Conservation (phyloP, 139 green algal genomes). For the Tetradesmus lagerheimii region DNA sequence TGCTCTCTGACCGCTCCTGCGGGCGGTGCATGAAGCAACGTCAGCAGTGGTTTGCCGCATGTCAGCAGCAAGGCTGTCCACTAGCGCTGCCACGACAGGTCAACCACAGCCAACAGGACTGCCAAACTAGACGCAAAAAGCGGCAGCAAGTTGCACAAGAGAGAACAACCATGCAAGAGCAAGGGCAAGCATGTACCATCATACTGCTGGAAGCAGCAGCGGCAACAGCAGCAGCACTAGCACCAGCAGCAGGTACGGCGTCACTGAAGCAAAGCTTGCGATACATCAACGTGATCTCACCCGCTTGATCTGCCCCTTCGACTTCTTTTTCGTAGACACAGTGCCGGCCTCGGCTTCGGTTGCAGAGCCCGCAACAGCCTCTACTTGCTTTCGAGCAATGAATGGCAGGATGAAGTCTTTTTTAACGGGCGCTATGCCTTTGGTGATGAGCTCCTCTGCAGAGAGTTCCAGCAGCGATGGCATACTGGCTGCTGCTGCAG, state of each 20-base stretch:
- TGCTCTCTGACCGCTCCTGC: slow-evolving; percentile 1
- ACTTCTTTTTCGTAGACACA: slow-evolving; percentile 8
- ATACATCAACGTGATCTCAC: neutral
- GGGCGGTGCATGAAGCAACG: neutral
- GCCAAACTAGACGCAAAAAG: too few relatives aligned
- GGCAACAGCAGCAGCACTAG: slow-evolving; percentile 4
- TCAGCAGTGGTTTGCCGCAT: neutral
- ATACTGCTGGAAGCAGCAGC: neutral
- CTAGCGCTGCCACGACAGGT: too few relatives aligned
- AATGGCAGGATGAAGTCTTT: slow-evolving; percentile 34
- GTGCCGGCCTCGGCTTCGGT: neutral
- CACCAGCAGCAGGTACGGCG: neutral
- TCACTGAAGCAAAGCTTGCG: too few relatives aligned
- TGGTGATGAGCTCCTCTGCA: slow-evolving; percentile 13
- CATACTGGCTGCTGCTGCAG: slow-evolving; percentile 9
- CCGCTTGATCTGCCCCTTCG: slow-evolving; percentile 33
- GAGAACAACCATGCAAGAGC: too few relatives aligned
- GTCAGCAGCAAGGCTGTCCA: neutral
- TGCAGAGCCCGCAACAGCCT: neutral
- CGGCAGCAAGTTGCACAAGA: too few relatives aligned
- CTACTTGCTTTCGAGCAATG: neutral
- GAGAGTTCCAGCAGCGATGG: slow-evolving; percentile 7
- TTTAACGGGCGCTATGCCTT: slow-evolving; percentile 51
- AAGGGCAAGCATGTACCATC: neutral
- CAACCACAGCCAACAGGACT: too few relatives aligned